phyloP scores from a whole-genome alignment of 257 asterid genomes.

The Solanum microdontum region DNA sequence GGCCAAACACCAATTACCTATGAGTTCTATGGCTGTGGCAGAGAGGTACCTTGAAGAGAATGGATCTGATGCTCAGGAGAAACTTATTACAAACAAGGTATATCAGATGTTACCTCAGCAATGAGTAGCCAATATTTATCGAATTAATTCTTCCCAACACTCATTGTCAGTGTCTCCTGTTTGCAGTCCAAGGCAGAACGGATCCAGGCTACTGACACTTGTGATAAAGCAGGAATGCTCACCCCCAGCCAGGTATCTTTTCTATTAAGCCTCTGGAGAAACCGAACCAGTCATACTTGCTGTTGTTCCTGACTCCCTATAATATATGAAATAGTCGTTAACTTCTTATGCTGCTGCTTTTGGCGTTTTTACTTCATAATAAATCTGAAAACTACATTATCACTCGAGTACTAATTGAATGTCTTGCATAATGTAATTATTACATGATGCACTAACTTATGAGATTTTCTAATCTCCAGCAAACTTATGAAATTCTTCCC shows the following conservation, averaged over 20 bases:
- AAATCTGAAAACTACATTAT: background rate
- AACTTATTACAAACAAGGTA: background rate
- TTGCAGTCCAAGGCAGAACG: background rate
- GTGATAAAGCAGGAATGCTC: background rate
- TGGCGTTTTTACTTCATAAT: background rate
- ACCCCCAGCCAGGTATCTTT: background rate
- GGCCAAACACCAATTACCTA: background rate
- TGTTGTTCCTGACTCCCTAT: background rate
- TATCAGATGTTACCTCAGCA: background rate
- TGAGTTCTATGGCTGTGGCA: background rate
- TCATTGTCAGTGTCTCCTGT: background rate
- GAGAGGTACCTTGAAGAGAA: background rate
- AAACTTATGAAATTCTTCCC: background rate
- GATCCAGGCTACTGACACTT: background rate
- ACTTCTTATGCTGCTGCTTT: background rate
- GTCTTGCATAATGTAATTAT: background rate
- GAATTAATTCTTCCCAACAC: background rate
- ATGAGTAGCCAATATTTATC: background rate
- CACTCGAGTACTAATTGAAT: background rate
- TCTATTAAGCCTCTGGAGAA: background rate
- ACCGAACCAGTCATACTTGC: background rate
- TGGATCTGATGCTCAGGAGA: background rate
- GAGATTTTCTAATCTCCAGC: background rate
- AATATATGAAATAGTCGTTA: background rate
- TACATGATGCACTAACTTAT: background rate